Evolutionary conservation across 805 yeast species (phyloP), one percentile per base, ranked within the genome.

Genomic region (Yarrowia hollandica): DNA sequence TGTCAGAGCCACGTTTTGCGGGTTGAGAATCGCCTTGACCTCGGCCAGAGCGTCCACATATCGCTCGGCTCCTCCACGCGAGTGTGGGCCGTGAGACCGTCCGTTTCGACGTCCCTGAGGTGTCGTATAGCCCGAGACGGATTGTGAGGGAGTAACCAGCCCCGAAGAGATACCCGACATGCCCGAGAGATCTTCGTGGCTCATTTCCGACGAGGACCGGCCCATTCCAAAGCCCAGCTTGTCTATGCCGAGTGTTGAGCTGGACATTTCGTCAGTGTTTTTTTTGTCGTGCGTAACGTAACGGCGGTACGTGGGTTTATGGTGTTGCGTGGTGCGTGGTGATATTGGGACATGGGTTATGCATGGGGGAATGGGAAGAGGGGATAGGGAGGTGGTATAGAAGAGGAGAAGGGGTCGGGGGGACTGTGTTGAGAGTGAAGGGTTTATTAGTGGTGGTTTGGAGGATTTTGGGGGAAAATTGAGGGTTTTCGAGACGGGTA

Each of bases 31-130:
- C 8, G 58, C 33, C 35, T 52, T 52, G 23, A 52, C 26, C 18
- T 35, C 44, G 25, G 33, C 34, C 44, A 52, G 26, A 3, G 58
- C 58, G 30, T 48, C 55, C 16, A 48, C 55, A 12, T 48, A 48
- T 8, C 55, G 38, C 22, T 48, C 55, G 5, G 22, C 7, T 2
- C 39, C 39, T 2, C 30, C 54, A 21, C 39, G 31, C n/a, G 55
- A n/a, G 7, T 38, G 39, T n/a, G n/a, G n/a, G n/a, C n/a, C n/a
- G 4, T 48, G 28, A n/a, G 33, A 22, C 6, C 55, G 39, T n/a
- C 55, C 55, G 11, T 48, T 48, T 22, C 55, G 22, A 12, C 55
- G 55, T 18, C 30, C 55, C 15, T 48, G 55, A 12, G 55, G 55
- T 1, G 55, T 48, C 6, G 38, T 33, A 30, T 48, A 33, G 9